Evolutionary conservation across 1,139 yeast genomes (phyloP), one percentile per base, ranked within the genome.

Genomic region (Suhomyces taliae): DNA sequence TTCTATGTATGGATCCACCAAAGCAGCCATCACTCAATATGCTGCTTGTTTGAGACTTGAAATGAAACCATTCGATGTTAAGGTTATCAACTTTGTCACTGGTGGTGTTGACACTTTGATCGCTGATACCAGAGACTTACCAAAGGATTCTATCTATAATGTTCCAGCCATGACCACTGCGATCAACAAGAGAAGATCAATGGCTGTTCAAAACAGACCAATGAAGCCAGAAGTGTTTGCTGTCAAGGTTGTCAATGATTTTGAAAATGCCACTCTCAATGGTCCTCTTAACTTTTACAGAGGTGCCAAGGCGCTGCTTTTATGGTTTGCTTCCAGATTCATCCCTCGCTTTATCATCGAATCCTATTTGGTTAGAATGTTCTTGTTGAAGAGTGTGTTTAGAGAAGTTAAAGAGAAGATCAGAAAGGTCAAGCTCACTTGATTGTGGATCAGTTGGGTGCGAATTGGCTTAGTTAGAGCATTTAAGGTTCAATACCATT

Each of bases 11-110:
- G 75, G 83, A n/a, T 76, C 91, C 2, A 66, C 86, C 1, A 88
- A 88, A 60, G 90, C 95, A 2, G 95, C 95, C 1, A 79, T 88
- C 45, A 89, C 85, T 58, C 83, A 79, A 50, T 88, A 83, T 61
- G 87, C 88, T 1, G 74, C 79, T 43, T 75, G 77, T 2, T 69
- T 87, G 46, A 79, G 85, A 40, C 60, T 85, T 34, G 95, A 88
- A 65, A 61, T 88, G 74, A 79, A 78, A 58, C 89, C 91, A 2
- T 85, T 87, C 58, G 87, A 78, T 15, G 93, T 88, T 15, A 73
- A 80, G 45, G 95, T 88, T 2, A 72, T 88, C 49, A 87, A 85
- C 43, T 80, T 85, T 4, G 69, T 83, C 41, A 86, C 95, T 6
- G 90, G 67, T 36, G 88, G 84, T 35, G 89, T 85, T 26, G 64